Base-by-base conservation (phyloP, 2,329 filamentous ascomycete genomes). In the Fusarium concolor region DNA sequence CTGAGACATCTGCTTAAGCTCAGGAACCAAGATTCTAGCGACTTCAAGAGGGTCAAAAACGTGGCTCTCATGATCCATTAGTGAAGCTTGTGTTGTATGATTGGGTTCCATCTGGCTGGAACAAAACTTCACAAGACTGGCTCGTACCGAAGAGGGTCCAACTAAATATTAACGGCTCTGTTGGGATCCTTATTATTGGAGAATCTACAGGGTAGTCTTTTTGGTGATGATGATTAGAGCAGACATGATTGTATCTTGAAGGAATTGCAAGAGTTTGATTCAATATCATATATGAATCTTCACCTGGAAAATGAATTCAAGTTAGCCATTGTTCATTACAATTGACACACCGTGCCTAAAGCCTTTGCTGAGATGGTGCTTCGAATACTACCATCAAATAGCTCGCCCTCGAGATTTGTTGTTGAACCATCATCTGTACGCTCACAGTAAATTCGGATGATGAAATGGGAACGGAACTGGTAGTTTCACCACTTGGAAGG, bases 1-100 rank as follows among this genome's bases (percentile, higher is more conserved):
- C 4, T 18, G 12, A 15, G 29, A 58, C 29, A 35, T n/a, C 28
- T n/a, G 33, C 24, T 10, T 20, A 51, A 41, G 35, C 9, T 45
- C 58, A 64, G 52, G 39, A 51, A 58, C 35, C 22, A 51, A 52
- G 28, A 43, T 22, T 42, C 29, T 45, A 51, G 35, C n/a, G 15
- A 28, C 6, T 51, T 9, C 37, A 51, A 43, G 18, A n/a, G 5
- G 35, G 26, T 10, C 42, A 20, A 31, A 31, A 44, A 51, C 47
- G 47, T 51, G 35, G 35, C 9, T 51, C 37, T 31, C 31, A 33
- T 15, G 3, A 20, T 14, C 47, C 35, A 5, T n/a, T 24, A 3
- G 15, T 29, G 2, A 51, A 2, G 5, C 14, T 3, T 11, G 24
- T 9, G 47, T 15, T 9, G 18, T 11, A 31, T 24, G 47, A 51